Evolutionary conservation across 192 early-diverging fungal species (phyloP), one percentile per base, ranked within the genome.

Genomic region (Cetraspora pellucida): DNA sequence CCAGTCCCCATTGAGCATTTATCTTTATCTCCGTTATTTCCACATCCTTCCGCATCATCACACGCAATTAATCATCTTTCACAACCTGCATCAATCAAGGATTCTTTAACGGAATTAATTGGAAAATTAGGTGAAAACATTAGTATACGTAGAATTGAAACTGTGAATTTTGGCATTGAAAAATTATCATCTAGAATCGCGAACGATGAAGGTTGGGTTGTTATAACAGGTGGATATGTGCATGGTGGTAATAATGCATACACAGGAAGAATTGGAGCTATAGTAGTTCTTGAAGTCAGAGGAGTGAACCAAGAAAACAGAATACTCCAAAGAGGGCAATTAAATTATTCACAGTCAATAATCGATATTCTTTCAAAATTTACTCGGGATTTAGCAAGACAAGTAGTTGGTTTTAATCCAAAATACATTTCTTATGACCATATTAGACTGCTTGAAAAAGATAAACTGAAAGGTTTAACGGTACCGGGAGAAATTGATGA

Each of bases 51-150:
- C 25, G 23, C 74, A 10, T 67, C 75, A 17, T 31, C 79, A 21
- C 27, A 67, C 23, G 74, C 74, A 54, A 16, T 63, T 23, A 25
- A 30, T 11, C 21, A 74, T 28, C 16, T 76, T 52, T 45, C 52
- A 64, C 77, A 69, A 23, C 87, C 90, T 10, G 77, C 69, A 19
- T 87, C 90, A 9, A 85, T 92, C 60, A 82, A 87, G 61, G 89
- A 93, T 64, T 81, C 86, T 6, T 88, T 95, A 71, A 86, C 89
- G 1, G 91, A 93, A 77, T 82, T 86, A 16, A 93, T 98, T 79
- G 95, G 92, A 21, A 93, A 93, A 73, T 82, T 96, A 50, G 94
- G 95, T 13, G 96, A 98, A 77, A 98, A 98, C 65, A 93, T 97
- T 65, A 86, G 86, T 21, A 79, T 98, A 54, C 92, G 95, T 43